Conservation (phyloP, 2,329 filamentous ascomycete species). For the Phialocephala sp. region DNA sequence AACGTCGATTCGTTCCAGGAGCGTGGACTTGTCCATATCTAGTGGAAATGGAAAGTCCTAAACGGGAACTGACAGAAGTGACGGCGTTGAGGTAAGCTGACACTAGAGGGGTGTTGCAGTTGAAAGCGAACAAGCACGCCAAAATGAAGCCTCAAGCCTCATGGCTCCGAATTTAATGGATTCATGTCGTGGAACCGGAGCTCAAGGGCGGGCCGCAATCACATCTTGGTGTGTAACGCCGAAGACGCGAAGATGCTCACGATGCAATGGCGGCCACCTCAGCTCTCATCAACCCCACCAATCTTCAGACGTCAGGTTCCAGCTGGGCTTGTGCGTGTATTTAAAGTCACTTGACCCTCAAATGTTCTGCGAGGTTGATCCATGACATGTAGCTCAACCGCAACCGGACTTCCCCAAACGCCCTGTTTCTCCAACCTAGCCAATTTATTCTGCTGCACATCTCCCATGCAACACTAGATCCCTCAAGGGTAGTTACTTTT, state of each 20-base stretch:
- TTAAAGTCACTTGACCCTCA: not conserved
- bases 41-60: too few species aligned
- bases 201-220: not conserved
- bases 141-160: not conserved
- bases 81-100: not conserved
- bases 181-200: not conserved
- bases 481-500: not conserved
- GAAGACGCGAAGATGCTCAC: not conserved
- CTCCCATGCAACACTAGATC: not conserved
- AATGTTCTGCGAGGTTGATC: not conserved
- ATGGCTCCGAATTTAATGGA: not conserved
- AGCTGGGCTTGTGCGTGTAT: too few species aligned
- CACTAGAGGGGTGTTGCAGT: not conserved
- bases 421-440: not conserved
- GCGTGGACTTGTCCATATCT: not conserved
- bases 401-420: constrained; percentile 5
- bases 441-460: constrained; percentile 3
- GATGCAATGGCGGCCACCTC: not conserved
- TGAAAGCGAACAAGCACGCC: not conserved
- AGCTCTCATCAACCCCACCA: not conserved
- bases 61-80: not conserved
- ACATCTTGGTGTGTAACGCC: not conserved
- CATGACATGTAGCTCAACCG: not conserved
- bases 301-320: not conserved
- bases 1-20: constrained; percentile 48